Conservation (phyloP, 169 alveolate genomes). For the Plasmodium vivax region DNA sequence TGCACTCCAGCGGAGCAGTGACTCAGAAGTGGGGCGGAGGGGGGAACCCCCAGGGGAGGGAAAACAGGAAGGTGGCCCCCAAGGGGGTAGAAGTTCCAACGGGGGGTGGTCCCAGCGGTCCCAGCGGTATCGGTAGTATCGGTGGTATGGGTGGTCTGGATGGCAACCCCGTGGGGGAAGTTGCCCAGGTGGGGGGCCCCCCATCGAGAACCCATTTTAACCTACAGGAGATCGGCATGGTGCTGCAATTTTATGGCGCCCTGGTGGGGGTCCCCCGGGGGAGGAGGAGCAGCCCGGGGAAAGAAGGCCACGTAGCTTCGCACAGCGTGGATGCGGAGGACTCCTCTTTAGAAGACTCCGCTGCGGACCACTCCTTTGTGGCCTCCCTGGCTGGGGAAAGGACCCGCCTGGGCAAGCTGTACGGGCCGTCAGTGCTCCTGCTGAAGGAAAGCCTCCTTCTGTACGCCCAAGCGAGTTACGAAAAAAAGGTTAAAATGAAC, state of each 20-base stretch:
- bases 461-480: neutral
- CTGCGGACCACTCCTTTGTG: neutral
- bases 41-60: no score
- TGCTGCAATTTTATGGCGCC: constrained; percentile 48
- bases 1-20: no score
- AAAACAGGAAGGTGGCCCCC: neutral
- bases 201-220: constrained; percentile 9
- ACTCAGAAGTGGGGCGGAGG: no score
- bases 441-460: constrained; percentile 34
- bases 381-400: neutral
- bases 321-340: no score
- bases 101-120: neutral
- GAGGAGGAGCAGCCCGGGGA: neutral
- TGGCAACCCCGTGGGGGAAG: neutral
- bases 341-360: no score
- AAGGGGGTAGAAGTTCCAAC: neutral
- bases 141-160: neutral
- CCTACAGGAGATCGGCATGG: constrained; percentile 67
- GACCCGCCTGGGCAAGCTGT: neutral
- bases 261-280: neutral
- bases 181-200: neutral
- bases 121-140: neutral
- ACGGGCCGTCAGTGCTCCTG: neutral
- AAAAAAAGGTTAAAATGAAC: constrained; percentile 19
- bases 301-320: neutral